Percentiles rank a stretch among this genome's conserved stretches.
These are phyloP conservation scores for Penicillium desertorum DNA, from an alignment of 495 filamentous ascomycete genomes.

Conservation along the genomic window DNA sequence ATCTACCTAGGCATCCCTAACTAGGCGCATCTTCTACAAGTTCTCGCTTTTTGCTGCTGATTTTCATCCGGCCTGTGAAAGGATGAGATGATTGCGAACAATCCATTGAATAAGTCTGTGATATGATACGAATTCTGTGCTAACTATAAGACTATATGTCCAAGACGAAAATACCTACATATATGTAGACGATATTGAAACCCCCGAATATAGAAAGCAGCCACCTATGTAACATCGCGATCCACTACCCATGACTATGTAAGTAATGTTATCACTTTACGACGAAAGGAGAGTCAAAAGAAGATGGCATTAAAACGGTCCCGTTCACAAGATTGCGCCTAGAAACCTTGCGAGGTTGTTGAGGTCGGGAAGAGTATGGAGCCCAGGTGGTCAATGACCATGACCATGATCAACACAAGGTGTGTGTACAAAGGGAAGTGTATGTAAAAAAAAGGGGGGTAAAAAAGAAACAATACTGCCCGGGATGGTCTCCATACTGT, in stretches of 20 bases:
- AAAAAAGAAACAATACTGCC: background rate
- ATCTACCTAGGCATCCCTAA: too few species aligned
- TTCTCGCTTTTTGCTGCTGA: too few species aligned
- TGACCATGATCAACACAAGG: background rate
- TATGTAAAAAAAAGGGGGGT: background rate
- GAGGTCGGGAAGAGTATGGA: background rate
- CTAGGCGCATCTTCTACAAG: too few species aligned
- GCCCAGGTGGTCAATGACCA: background rate
- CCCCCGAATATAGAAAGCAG: background rate
- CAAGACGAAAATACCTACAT: background rate
- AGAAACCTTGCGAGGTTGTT: background rate
- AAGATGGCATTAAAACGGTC: background rate
- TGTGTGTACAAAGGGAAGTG: background rate
- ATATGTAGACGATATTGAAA: background rate
- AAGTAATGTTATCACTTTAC: background rate
- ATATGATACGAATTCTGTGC: background rate
- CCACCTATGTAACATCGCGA: background rate
- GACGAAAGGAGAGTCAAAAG: background rate
- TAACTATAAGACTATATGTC: background rate
- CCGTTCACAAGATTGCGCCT: background rate
- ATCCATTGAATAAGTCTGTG: background rate
- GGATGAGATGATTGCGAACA: background rate
- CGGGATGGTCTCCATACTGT: slow-evolving; percentile 1
- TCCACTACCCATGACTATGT: background rate
- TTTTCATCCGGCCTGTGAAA: too few species aligned